Base-by-base conservation (phyloP, 2,329 filamentous ascomycete genomes). In the Pyrenochaeta sp. region DNA sequence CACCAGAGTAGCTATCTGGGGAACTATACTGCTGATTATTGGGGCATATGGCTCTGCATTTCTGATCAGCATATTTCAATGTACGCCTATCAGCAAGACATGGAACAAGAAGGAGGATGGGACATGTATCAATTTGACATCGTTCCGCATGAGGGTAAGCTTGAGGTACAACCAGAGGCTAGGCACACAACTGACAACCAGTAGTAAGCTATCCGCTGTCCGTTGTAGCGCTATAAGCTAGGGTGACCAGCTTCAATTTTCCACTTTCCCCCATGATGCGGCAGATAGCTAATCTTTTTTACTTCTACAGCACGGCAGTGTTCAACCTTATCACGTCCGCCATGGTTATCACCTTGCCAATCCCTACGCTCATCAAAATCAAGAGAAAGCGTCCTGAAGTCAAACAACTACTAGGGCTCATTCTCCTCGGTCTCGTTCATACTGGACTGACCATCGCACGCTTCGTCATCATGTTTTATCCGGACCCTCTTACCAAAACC, bases 391-490 rank as follows among this genome's bases (percentile, higher is more conserved):
- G 54, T 4, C 54, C 54, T 4, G 54, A 56, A 32, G 49, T 56
- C 4, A 52, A 49, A 18, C 49, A 49, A 17, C 36, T 56, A 5
- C 42, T 56, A 2, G 54, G 45, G 1, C 42, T 56, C 1, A 50
- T 56, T 7, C 54, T 56, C 12, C 45, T 56, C 1, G 54, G 54
- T n/a, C 30, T 41, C 10, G 31, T 56, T 1, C 54, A 56, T 27
- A 53, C 54, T 2, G 42, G 54, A 7, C 33, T 56, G 0, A 52
- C 49, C 18, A 52, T 56, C 49, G 45, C 54, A 20, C 49, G 54
- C 9, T 53, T 56, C 31, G 43, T 54, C 32, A 57, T 57, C 17
- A 54, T 57, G 54, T 57, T 57, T 42, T 57, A 51, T 10, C 46
- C 54, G 0, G 43, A 51, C 7, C 50, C 54, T 4, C 39, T 53